These are phyloP conservation scores for Plasmodium gallinaceum DNA, from an alignment of 169 alveolate species.

Conservation along the genomic window DNA sequence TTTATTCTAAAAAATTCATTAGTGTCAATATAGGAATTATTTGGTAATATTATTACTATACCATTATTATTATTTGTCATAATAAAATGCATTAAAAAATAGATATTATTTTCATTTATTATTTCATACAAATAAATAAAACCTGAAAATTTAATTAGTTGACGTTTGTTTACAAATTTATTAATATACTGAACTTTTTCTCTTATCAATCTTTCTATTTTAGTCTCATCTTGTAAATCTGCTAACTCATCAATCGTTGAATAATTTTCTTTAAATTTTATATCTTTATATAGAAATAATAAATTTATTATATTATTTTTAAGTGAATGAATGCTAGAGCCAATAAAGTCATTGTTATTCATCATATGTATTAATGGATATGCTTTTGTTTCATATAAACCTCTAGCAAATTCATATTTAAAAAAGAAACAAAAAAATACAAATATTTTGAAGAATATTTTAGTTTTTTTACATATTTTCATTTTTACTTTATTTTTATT, in stretches of 20 bases:
- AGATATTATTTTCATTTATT: conserved; percentile 34
- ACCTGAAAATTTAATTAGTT: conserved; percentile 45
- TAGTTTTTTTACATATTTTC: not conserved
- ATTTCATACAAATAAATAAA: conserved; percentile 66
- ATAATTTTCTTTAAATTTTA: conserved; percentile 10
- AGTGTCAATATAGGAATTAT: conserved; percentile 20
- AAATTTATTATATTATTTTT: conserved; percentile 49
- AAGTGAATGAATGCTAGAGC: conserved; percentile 26
- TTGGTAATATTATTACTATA: conserved; percentile 51
- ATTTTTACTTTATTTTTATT: not conserved
- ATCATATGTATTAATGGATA: conserved; percentile 47
- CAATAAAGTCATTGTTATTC: conserved; percentile 19
- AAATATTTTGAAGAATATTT: conserved; percentile 4
- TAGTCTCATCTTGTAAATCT: conserved; percentile 59
- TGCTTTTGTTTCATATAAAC: conserved; percentile 59
- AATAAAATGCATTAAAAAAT: conserved; percentile 60
- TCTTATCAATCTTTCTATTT: conserved; percentile 29
- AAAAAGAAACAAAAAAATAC: conserved; percentile 16
- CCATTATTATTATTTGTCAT: conserved; percentile 42
- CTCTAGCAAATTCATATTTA: conserved; percentile 41
- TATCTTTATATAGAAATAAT: conserved; percentile 30
- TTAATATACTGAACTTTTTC: conserved; percentile 34
- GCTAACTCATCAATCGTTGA: conserved; percentile 29
- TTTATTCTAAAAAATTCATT: conserved; percentile 47
- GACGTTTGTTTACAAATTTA: conserved; percentile 14